Evolutionary conservation across 768 basidiomycete species (phyloP), one percentile per base, ranked within the genome.

Genomic region (Phaeotremella fagi): DNA sequence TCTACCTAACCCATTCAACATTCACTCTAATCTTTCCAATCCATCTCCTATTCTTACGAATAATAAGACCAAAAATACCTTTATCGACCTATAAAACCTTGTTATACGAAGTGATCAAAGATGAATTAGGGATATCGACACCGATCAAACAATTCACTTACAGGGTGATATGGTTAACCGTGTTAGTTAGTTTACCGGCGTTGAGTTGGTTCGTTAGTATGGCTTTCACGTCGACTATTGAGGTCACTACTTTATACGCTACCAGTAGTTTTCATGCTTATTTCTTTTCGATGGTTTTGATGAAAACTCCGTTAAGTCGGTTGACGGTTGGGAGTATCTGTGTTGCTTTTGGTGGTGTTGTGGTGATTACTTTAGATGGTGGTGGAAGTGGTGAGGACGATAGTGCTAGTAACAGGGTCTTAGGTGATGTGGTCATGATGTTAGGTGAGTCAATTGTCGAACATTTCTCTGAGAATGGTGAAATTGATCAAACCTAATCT

Each of bases 241-340:
- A 91, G 74, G 82, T 91, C 24, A 92, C 89, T 27, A 74, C 77
- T 0, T 82, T 90, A 24, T 90, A 87, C 83, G 92, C 94, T 68
- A 84, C 86, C 6, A 88, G 87, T 64, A 85, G 88, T 0, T 91
- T 97, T 77, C 91, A 90, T 73, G 87, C 88, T 4, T 98, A 97
- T 69, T 70, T 90, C 24, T 82, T 97, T 70, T 82, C 85, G n/a
- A 82, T 91, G 55, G 31, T 70, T 33, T 58, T 75, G 23, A 59
- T 75, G 2, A 42, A 63, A 31, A 58, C 60, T 43, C 82, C 82
- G 61, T 63, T 90, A 2, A 83, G 85, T 85, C 85, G 85, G 81
- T 86, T 56, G 59, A 79, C 15, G 77, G 81, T 90, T 27, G 68
- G 81, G 23, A 85, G 89, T 14, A 90, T 98, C 16, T 66, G 80